Evolutionary conservation across 2,329 filamentous ascomycete species (phyloP).

Genomic region (Setomelanomma holmii): DNA sequence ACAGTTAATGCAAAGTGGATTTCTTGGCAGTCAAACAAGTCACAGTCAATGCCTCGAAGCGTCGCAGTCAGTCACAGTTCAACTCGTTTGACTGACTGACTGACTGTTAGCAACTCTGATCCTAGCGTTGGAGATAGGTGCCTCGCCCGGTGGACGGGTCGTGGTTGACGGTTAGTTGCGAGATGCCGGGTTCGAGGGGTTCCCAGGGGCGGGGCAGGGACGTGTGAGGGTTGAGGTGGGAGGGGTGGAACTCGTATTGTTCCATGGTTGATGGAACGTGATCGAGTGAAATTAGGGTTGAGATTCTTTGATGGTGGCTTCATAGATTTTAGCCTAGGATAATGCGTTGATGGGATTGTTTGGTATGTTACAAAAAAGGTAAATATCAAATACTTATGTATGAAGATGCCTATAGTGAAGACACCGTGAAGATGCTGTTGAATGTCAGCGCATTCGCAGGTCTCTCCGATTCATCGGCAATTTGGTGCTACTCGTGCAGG

Average conservation of each 20-base stretch:
- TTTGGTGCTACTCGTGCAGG: no score
- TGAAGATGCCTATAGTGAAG: no score
- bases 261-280: no score
- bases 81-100: no score
- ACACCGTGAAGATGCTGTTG: not conserved
- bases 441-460: not conserved
- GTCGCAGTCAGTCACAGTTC: no score
- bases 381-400: not conserved
- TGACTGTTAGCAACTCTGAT: no score
- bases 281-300: not conserved
- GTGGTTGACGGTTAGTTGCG: constrained; percentile 12
- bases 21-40: no score
- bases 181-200: constrained; percentile 12
- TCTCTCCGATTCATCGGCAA: not conserved
- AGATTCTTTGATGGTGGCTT: not conserved
- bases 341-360: not conserved
- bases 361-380: not conserved
- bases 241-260: constrained; percentile 14
- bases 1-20: no score
- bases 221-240: not conserved
- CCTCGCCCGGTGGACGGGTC: constrained; percentile 10
- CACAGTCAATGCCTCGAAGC: no score
- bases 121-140: constrained; percentile 10
- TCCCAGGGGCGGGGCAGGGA: constrained; percentile 1
- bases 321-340: no score